Evolutionary conservation across 345 rosid genomes (phyloP).

Genomic region (Linum tenue): DNA sequence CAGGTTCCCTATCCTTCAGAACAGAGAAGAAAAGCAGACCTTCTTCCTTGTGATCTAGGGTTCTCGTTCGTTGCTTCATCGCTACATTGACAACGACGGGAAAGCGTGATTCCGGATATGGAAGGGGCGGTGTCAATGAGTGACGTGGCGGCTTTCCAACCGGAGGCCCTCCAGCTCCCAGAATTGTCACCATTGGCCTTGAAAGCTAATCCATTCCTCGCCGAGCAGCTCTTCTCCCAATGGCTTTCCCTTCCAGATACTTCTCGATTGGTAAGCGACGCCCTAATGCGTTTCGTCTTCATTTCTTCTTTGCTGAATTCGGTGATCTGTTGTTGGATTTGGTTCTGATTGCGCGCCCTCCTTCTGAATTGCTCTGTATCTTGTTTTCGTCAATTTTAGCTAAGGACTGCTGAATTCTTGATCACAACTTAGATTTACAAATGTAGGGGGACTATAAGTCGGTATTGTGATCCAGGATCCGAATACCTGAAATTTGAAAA

Average conservation of each 20-base stretch:
- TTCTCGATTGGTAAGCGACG: slow-evolving; percentile 47
- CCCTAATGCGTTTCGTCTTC: not conserved
- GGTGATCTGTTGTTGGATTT: not conserved
- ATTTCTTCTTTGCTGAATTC: not conserved
- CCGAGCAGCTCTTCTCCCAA: slow-evolving; percentile 72
- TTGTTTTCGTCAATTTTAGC: not conserved
- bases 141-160: slow-evolving; percentile 60
- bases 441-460: not conserved
- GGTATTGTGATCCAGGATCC: not conserved
- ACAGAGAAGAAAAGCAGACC: not conserved
- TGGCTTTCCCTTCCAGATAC: slow-evolving; percentile 93
- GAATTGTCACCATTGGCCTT: slow-evolving; percentile 70
- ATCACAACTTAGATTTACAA: not conserved
- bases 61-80: not conserved
- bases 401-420: not conserved
- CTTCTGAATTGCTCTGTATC: not conserved
- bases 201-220: slow-evolving; percentile 65
- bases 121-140: slow-evolving; percentile 18
- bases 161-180: slow-evolving; percentile 73
- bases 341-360: not conserved
- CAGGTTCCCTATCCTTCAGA: no score
- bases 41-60: not conserved
- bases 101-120: not conserved
- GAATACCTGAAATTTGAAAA: no score
- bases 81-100: not conserved